Percentiles rank a stretch among this genome's conserved stretches.
These are phyloP conservation scores for Mediolabrus comicus DNA, from an alignment of 108 stramenopile genomes.

Conservation along the genomic window DNA sequence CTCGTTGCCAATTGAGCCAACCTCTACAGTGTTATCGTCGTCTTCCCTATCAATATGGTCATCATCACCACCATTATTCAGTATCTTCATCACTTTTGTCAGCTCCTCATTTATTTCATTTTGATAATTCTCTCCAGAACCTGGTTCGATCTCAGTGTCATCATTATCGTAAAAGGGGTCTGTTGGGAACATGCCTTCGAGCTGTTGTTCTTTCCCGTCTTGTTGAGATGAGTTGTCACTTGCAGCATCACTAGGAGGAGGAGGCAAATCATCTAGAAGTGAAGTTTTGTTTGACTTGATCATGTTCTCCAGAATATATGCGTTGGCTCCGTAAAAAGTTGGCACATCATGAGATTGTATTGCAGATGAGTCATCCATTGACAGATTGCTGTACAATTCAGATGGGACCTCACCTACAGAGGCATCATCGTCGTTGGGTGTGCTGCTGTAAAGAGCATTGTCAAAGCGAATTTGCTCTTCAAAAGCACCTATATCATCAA, in stretches of 20 bases:
- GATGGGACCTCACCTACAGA: slow-evolving; percentile 24
- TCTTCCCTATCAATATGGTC: slow-evolving; percentile 1
- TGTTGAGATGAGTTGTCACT: slow-evolving; percentile 34
- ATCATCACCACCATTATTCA: slow-evolving; percentile 1
- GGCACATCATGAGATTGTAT: slow-evolving; percentile 6
- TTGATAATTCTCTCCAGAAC: slow-evolving; percentile 3
- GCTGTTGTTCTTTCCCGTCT: slow-evolving; percentile 12
- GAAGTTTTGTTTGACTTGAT: slow-evolving; percentile 8
- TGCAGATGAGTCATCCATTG: slow-evolving; percentile 13
- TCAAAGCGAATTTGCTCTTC: slow-evolving; percentile 17
- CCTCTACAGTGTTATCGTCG: neutral
- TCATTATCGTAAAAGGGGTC: neutral
- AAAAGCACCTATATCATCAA: neutral
- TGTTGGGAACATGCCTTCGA: neutral
- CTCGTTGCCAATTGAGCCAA: neutral
- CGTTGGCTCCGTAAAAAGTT: slow-evolving; percentile 12
- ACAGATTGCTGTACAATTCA: slow-evolving; percentile 22
- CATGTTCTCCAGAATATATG: slow-evolving; percentile 22
- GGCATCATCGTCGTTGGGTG: neutral
- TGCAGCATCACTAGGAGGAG: slow-evolving; percentile 38
- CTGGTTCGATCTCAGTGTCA: neutral
- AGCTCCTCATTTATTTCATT: slow-evolving; percentile 32
- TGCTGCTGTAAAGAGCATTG: neutral
- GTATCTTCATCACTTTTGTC: slow-evolving; percentile 26
- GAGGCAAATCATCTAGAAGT: slow-evolving; percentile 22